Base-by-base conservation (phyloP, 176 grass and related monocot species). In the Oryza brachyantha region DNA sequence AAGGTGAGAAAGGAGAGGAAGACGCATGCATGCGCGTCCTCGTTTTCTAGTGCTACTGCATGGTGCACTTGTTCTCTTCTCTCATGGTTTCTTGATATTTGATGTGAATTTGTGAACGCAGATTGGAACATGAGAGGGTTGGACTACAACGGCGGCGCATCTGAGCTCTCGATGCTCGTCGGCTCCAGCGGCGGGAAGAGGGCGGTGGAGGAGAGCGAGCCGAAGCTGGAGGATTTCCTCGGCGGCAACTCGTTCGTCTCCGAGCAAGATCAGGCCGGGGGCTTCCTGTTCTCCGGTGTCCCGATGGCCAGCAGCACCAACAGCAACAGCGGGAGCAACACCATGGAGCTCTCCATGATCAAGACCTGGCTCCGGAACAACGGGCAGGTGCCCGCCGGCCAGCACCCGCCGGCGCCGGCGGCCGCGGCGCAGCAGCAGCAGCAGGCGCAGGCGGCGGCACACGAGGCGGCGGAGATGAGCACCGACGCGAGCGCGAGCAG, bases 151-250 rank as follows among this genome's bases (percentile, higher is more conserved):
- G 87, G 83, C 34, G 88, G 88, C 3, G 84, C 89, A 10, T 98
- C 96, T 0, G 96, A 99, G 81, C 81, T 95, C 5, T 93, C 96
- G 17, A 99, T 99, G 90, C 88, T 99, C 14, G 96, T 99, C 22
- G 96, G 96, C 28, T 99, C 90, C 2, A 94, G 96, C 50, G 84
- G 83, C 4, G 80, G 84, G 5, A 90, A 84, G 43, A 79, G 57
- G 64, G 73, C 66, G 29, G 40, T 83, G 16, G 88, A 83, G 43
- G 85, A 83, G 38, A 34, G 58, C 85, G 88, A 95, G 46, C 92
- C 96, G 29, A 99, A 95, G 86, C 92, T 99, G 0, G 96, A 99
- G 81, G 96, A 99, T 61, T 99, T 99, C 81, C 96, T 99, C 24
- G 90, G 90, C 17, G 86, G 90, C 28, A 88, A 93, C 75, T 99